Evolutionary conservation across 768 basidiomycete species (phyloP).

Genomic region (Melanogaster broomeanus): DNA sequence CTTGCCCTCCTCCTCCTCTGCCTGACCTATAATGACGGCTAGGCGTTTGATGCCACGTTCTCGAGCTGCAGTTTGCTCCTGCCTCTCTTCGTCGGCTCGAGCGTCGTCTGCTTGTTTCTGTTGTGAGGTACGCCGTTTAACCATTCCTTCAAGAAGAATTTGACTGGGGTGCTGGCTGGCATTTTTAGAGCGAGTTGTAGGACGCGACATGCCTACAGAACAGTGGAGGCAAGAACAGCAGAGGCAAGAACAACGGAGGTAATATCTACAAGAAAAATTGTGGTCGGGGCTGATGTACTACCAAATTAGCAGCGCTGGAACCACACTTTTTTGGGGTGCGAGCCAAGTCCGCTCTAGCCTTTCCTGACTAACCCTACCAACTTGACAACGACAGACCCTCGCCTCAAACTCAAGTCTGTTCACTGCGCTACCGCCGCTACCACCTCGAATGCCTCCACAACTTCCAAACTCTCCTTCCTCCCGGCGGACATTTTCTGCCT

Average conservation of each 20-base stretch:
- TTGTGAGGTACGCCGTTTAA: not conserved
- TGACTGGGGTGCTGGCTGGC: slow-evolving; percentile 3
- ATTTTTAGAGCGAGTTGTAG: slow-evolving; percentile 2
- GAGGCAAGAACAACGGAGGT: not conserved
- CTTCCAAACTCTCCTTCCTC: not conserved
- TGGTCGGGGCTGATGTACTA: not conserved
- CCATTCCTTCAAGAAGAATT: not conserved
- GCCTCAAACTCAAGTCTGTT: not conserved
- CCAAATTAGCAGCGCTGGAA: not conserved
- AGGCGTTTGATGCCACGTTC: not conserved
- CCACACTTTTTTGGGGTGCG: not conserved
- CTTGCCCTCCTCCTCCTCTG: not conserved
- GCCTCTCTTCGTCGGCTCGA: not conserved
- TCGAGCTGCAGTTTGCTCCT: not conserved
- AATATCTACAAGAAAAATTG: not conserved
- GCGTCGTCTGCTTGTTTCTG: slow-evolving; percentile 2
- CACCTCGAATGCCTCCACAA: not conserved
- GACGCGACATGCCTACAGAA: not conserved
- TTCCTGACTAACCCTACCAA: not conserved
- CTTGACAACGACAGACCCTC: not conserved
- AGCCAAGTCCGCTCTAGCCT: not conserved
- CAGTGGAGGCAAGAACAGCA: not conserved
- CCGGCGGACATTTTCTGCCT: not conserved
- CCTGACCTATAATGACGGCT: not conserved
- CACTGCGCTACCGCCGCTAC: not conserved